Evolutionary conservation across 345 rosid genomes (phyloP).

Genomic region (Firmiana major): DNA sequence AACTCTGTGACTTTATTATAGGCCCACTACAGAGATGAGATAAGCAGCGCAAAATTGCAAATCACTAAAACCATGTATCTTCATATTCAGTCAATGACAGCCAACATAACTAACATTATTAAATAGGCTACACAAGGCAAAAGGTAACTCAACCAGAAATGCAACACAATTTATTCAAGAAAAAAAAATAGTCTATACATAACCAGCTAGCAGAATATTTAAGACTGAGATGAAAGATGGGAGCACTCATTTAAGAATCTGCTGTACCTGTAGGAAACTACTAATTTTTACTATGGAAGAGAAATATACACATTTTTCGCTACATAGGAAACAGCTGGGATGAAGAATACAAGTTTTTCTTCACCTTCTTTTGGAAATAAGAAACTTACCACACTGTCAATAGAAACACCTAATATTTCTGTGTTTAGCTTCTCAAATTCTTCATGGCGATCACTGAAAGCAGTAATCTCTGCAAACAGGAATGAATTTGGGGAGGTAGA

Average conservation of each 20-base stretch:
- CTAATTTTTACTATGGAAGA: background rate
- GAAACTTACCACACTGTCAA: slow-evolving; percentile 84
- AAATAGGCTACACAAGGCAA: background rate
- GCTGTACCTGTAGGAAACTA: background rate
- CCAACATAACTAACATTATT: background rate
- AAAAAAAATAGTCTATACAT: slow-evolving; percentile 25
- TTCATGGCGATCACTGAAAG: slow-evolving; percentile 82
- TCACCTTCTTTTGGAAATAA: background rate
- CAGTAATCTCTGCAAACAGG: slow-evolving; percentile 76
- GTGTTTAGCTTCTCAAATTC: slow-evolving; percentile 92
- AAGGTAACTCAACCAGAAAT: background rate
- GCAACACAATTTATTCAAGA: background rate
- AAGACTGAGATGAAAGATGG: background rate
- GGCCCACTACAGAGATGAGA: background rate
- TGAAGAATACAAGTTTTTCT: background rate
- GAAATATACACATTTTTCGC: slow-evolving; percentile 22
- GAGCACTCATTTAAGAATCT: background rate
- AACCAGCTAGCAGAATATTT: background rate
- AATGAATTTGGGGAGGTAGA: background rate
- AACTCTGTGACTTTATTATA: background rate
- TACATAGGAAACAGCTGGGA: slow-evolving; percentile 7
- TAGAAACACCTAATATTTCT: slow-evolving; percentile 78
- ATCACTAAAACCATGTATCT: background rate
- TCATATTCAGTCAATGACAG: background rate
- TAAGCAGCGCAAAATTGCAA: background rate